phyloP scores from a whole-genome alignment of 371 early-diverging fungal species.

The Mucor velutinosus region DNA sequence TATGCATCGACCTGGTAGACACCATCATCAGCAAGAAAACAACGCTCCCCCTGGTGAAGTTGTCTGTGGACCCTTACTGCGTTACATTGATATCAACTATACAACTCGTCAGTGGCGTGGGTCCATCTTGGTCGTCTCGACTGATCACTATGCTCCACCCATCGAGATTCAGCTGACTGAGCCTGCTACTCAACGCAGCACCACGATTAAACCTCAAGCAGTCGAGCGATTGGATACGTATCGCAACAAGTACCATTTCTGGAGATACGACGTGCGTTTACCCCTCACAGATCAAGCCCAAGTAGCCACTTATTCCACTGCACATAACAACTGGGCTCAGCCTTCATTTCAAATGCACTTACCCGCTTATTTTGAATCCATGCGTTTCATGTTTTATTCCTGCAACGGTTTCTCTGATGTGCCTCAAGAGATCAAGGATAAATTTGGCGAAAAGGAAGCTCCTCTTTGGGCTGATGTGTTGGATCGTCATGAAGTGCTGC shows the following conservation, averaged over 20 bases:
- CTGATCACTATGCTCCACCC: slow-evolving; percentile 27
- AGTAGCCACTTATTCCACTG: slow-evolving; percentile 21
- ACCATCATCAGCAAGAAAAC: neutral
- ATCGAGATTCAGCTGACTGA: slow-evolving; percentile 18
- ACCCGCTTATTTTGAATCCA: slow-evolving; percentile 22
- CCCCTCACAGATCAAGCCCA: slow-evolving; percentile 22
- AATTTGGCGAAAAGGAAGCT: slow-evolving; percentile 55
- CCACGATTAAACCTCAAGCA: slow-evolving; percentile 3
- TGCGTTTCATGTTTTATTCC: slow-evolving; percentile 29
- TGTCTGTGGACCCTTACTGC: slow-evolving; percentile 38
- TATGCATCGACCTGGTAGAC: neutral
- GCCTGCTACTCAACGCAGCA: neutral
- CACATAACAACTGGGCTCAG: slow-evolving; percentile 24
- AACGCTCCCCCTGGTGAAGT: slow-evolving; percentile 19
- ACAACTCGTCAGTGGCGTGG: slow-evolving; percentile 33
- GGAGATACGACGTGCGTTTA: slow-evolving; percentile 35
- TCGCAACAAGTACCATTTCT: slow-evolving; percentile 36
- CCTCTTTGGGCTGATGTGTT: slow-evolving; percentile 80
- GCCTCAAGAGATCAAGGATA: slow-evolving; percentile 52
- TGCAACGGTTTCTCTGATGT: slow-evolving; percentile 70
- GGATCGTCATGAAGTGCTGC: slow-evolving; percentile 64
- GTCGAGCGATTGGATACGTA: slow-evolving; percentile 26
- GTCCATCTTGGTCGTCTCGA: slow-evolving; percentile 36
- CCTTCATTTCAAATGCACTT: slow-evolving; percentile 22
- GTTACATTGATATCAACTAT: slow-evolving; percentile 38